Percentiles rank a stretch among this genome's conserved stretches.
Conservation (phyloP, 2,329 filamentous ascomycete genomes). For the Metarhizium album region DNA sequence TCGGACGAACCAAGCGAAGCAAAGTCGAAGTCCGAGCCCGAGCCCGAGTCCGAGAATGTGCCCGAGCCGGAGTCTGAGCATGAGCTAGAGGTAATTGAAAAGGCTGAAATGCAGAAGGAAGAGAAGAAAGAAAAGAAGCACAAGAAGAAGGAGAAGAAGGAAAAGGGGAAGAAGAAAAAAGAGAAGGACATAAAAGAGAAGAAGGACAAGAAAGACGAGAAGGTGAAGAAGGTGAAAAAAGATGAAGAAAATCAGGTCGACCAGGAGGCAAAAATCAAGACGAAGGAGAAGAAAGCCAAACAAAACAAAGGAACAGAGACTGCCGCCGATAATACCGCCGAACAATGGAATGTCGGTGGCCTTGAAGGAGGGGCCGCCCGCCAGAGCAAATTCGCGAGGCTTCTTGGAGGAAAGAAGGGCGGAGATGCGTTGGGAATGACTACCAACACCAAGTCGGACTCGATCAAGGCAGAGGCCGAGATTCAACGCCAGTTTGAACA, state of each 20-base stretch:
- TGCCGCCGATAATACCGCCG: constrained; percentile 16
- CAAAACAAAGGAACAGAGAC: constrained; percentile 15
- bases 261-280: background rate
- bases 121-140: too few species aligned
- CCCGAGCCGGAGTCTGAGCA: background rate
- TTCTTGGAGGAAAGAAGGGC: constrained; percentile 42
- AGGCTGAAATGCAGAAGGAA: too few species aligned
- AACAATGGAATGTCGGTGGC: constrained; percentile 42
- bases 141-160: too few species aligned
- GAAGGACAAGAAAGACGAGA: background rate
- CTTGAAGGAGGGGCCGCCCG: constrained; percentile 40
- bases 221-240: background rate
- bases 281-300: constrained; percentile 10
- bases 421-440: constrained; percentile 14
- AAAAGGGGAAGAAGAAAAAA: too few species aligned
- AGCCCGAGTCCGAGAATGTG: background rate
- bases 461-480: constrained; percentile 35
- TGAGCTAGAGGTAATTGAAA: too few species aligned
- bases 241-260: background rate
- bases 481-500: constrained; percentile 46
- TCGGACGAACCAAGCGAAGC: background rate
- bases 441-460: constrained; percentile 21
- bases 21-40: background rate
- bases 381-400: constrained; percentile 45
- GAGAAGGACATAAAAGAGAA: background rate